Evolutionary conservation across 2,329 filamentous ascomycete genomes (phyloP).

Genomic region (Hawksworthiomyces lignivorus): DNA sequence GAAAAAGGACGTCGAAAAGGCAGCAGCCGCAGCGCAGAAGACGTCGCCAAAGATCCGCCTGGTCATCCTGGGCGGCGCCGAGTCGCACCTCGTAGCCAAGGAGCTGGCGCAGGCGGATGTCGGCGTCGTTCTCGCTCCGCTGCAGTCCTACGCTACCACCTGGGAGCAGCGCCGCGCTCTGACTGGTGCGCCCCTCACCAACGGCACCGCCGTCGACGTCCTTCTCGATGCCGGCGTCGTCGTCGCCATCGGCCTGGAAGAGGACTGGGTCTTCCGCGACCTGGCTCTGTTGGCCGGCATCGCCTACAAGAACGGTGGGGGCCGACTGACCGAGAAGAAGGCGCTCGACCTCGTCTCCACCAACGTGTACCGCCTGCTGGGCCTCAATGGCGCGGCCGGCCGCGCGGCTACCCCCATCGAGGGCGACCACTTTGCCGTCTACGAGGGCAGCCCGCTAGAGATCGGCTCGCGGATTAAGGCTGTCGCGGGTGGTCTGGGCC

Average conservation of each 20-base stretch:
- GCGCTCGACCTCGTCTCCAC: slow-evolving; percentile 50
- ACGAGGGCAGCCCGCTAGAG: slow-evolving; percentile 55
- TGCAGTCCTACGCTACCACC: slow-evolving; percentile 43
- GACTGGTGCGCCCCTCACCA: slow-evolving; percentile 57
- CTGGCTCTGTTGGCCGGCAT: slow-evolving; percentile 53
- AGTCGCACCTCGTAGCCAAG: slow-evolving; percentile 51
- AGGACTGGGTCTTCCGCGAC: slow-evolving; percentile 56
- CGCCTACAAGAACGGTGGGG: slow-evolving; percentile 49
- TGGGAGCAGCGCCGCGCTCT: slow-evolving; percentile 59
- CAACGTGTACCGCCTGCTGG: slow-evolving; percentile 52
- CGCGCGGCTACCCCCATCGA: too few species aligned
- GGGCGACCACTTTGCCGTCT: slow-evolving; percentile 51
- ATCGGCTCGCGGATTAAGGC: slow-evolving; percentile 49
- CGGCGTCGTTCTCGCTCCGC: slow-evolving; percentile 52
- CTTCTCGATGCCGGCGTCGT: slow-evolving; percentile 52
- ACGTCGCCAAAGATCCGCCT: slow-evolving; percentile 33
- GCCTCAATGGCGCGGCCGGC: slow-evolving; percentile 28
- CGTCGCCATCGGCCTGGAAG: slow-evolving; percentile 50
- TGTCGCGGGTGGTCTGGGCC: slow-evolving; percentile 36
- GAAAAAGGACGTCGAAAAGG: slow-evolving; percentile 47
- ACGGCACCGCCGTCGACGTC: slow-evolving; percentile 52
- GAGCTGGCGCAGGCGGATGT: slow-evolving; percentile 50
- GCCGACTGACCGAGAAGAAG: slow-evolving; percentile 42
- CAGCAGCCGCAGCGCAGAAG: slow-evolving; percentile 18
- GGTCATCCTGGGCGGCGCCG: slow-evolving; percentile 54